Percentiles rank a stretch among this genome's conserved stretches.
Conservation (phyloP, 495 filamentous ascomycete species). For the Neurospora cerealis region DNA sequence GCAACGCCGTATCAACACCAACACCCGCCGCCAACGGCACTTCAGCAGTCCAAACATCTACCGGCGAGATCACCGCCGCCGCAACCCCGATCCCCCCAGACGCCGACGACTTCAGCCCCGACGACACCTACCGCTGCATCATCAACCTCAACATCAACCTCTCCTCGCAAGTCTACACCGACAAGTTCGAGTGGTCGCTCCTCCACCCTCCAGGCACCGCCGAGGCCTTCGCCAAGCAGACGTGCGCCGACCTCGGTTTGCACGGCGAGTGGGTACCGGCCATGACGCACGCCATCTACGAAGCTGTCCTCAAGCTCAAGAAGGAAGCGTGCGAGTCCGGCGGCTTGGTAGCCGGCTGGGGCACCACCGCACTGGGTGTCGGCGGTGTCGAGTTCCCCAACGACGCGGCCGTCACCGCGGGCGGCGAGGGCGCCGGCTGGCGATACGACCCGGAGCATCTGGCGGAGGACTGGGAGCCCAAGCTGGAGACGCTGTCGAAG, state of each 20-base stretch:
- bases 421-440: conserved; percentile 69
- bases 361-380: conserved; percentile 29
- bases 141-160: conserved; percentile 88
- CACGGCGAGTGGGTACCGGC: conserved; percentile 88
- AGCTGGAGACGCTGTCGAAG: conserved; percentile 78
- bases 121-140: conserved; percentile 87
- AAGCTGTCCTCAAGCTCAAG: conserved; percentile 84
- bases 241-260: conserved; percentile 84
- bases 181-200: conserved; percentile 98
- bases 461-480: conserved; percentile 88
- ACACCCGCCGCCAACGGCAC: conserved; percentile 10
- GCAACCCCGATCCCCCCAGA: conserved; percentile 16
- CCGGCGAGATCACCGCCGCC: conserved; percentile 19
- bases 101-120: conserved; percentile 47
- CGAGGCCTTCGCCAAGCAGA: conserved; percentile 83
- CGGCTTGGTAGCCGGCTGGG: conserved; percentile 61
- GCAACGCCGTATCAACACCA: conserved; percentile 19
- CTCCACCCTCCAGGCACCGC: conserved; percentile 85
- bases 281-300: conserved; percentile 93
- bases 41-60: conserved; percentile 11
- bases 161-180: conserved; percentile 83
- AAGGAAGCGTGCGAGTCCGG: conserved; percentile 93
- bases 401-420: conserved; percentile 61
- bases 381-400: conserved; percentile 63
- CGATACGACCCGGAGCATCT: conserved; percentile 85